A percentile compares a stretch with the other conserved stretches of the same genome.
phyloP scores from a whole-genome alignment of 306 rosid genomes.

The Mimosa bimucronata region DNA sequence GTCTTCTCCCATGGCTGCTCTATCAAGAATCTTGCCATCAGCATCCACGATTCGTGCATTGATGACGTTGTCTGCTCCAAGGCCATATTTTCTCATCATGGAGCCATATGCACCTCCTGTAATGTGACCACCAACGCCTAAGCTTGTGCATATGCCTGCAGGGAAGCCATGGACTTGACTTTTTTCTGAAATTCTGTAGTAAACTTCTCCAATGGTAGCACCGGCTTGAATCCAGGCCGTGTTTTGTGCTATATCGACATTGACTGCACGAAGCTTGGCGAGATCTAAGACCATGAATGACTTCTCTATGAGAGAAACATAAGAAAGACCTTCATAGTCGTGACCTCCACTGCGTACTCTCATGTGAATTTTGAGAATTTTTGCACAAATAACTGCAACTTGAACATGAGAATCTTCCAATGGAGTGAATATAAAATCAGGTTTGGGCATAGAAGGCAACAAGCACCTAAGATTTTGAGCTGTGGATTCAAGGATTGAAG shows the following conservation, averaged over 20 bases:
- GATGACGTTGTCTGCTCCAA: constrained; percentile 59
- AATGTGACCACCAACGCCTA: constrained; percentile 72
- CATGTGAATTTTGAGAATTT: constrained; percentile 45
- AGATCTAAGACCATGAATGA: constrained; percentile 61
- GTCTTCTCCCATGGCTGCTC: constrained; percentile 70
- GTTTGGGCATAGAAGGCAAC: constrained; percentile 63
- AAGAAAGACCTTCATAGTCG: constrained; percentile 70
- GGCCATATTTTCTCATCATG: constrained; percentile 67
- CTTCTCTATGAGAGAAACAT: constrained; percentile 42
- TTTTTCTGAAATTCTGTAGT: constrained; percentile 50
- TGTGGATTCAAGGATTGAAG: constrained; percentile 44
- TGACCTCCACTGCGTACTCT: constrained; percentile 69
- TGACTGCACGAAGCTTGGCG: constrained; percentile 42
- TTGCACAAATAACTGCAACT: constrained; percentile 56
- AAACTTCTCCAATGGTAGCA: constrained; percentile 64
- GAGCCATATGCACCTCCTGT: constrained; percentile 81
- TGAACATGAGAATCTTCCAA: constrained; percentile 50
- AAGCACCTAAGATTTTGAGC: constrained; percentile 58
- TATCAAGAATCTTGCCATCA: constrained; percentile 57
- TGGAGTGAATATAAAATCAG: constrained; percentile 64
- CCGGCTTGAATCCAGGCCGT: constrained; percentile 79
- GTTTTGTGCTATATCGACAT: constrained; percentile 38
- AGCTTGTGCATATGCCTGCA: constrained; percentile 56
- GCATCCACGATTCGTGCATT: constrained; percentile 62
- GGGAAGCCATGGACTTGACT: constrained; percentile 61